phyloP scores from a whole-genome alignment of 805 yeast species.

The Wickerhamiella alocasiicola region DNA sequence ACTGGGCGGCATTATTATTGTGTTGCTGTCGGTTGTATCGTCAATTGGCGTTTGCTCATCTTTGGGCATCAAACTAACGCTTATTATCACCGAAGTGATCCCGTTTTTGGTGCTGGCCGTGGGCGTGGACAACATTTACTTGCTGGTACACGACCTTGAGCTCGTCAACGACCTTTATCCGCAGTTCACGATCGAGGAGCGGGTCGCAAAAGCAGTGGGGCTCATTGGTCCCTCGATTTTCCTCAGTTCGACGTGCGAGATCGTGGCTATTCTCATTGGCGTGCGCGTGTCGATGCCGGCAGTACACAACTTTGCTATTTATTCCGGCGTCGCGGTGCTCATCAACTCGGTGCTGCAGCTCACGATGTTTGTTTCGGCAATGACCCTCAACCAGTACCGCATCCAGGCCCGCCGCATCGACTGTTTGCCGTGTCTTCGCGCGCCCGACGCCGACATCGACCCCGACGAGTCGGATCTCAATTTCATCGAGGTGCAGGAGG shows the following conservation, averaged over 20 bases:
- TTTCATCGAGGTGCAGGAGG: constrained; percentile 16
- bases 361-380: constrained; percentile 64
- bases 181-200: constrained; percentile 39
- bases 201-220: constrained; percentile 53
- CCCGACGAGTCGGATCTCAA: constrained; percentile 13
- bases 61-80: constrained; percentile 71
- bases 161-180: constrained; percentile 38
- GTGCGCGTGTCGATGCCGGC: constrained; percentile 89
- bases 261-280: constrained; percentile 68
- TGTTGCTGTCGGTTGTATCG: constrained; percentile 64
- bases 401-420: constrained; percentile 49
- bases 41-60: constrained; percentile 72
- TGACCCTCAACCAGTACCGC: constrained; percentile 56
- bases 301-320: constrained; percentile 81
- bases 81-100: constrained; percentile 91
- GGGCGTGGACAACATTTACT: constrained; percentile 90
- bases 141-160: constrained; percentile 69
- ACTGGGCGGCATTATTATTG: constrained; percentile 70
- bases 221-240: constrained; percentile 80
- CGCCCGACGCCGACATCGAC: constrained; percentile 2
- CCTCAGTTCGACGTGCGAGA: constrained; percentile 63
- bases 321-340: constrained; percentile 75
- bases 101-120: constrained; percentile 87
- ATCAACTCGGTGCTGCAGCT: constrained; percentile 67
- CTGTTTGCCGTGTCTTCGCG: constrained; percentile 42